These are phyloP conservation scores for Phytophthora pluvialis DNA, from an alignment of 352 stramenopile genomes.

Conservation along the genomic window DNA sequence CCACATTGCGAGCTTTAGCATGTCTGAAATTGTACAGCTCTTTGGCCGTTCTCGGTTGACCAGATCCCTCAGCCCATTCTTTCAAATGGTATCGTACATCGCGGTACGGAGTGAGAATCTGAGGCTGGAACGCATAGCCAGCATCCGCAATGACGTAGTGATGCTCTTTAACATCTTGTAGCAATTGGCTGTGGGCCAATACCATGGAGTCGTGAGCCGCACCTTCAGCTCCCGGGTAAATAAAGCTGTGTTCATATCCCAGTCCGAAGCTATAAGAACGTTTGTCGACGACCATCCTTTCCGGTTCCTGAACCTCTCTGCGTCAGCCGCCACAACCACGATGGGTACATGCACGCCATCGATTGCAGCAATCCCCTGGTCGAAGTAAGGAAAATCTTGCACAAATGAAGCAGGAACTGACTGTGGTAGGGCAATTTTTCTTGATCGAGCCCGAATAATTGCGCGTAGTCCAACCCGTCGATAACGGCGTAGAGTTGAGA, in stretches of 20 bases:
- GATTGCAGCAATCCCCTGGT: conserved; percentile 11
- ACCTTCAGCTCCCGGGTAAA: not conserved
- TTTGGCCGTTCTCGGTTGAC: no score
- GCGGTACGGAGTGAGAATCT: no score
- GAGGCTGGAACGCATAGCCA: no score
- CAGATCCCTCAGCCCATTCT: no score
- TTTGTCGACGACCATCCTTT: conserved; percentile 19
- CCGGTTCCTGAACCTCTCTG: conserved; percentile 5
- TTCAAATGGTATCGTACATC: no score
- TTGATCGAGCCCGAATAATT: not conserved
- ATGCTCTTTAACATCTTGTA: no score
- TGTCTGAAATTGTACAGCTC: no score
- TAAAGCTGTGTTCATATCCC: not conserved
- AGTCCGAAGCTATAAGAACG: conserved; percentile 6
- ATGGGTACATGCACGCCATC: conserved; percentile 8
- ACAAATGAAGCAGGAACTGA: not conserved
- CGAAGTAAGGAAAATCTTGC: not conserved
- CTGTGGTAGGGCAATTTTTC: not conserved
- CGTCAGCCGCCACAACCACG: not conserved
- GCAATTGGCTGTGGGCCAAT: no score
- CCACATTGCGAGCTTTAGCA: no score
- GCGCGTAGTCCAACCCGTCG: not conserved
- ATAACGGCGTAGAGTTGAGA: conserved; percentile 2
- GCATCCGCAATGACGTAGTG: no score
- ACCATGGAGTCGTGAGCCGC: no score